Evolutionary conservation across 2,329 filamentous ascomycete genomes (phyloP), one percentile per base, ranked within the genome.

Genomic region (Cyphellophora attinorum): DNA sequence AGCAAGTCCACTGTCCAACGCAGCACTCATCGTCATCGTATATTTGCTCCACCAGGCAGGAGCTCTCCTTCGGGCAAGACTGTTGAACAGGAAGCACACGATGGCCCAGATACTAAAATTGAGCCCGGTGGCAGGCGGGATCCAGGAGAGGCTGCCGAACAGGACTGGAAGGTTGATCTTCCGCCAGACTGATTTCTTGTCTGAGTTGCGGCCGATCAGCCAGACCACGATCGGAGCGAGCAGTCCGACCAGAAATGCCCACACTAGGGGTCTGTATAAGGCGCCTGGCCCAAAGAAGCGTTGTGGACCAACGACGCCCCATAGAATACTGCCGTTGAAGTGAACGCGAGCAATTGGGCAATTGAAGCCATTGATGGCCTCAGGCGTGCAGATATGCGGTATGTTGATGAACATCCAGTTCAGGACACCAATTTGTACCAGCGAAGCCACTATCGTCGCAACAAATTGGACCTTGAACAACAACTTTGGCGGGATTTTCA

Each of bases 341-440:
- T 93, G 85, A 1, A 93, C 85, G 11, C 83, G 74, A 1, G 85
- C 85, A 37, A 91, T 81, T 11, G 85, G 85, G 47, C 85, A 93
- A 11, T 81, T 88, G 61, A 93, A 93, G 8, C 84, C 83, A 50
- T 86, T 88, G 54, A 88, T 72, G n/a, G 85, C 85, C 31, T 80
- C 60, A 0, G 81, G 65, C 0, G 83, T 89, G 61, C 85, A 93
- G 34, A 93, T 76, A 2, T 76, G 76, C 1, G 74, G 74, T 27
- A 93, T 80, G 52, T 85, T 77, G 43, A 60, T 62, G 47, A 93
- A 85, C 80, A 91, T 91, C 85, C 85, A 93, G 59, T 93, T 93
- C 21, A 93, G 70, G 1, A 91, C 82, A 23, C 72, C 72, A 42
- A 93, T 88, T 55, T 93, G 85, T 1, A 83, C 88, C 25, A 91